Evolutionary conservation across 2,329 filamentous ascomycete genomes (phyloP), one percentile per base, ranked within the genome.

Genomic region (Clonostachys rhizophaga): DNA sequence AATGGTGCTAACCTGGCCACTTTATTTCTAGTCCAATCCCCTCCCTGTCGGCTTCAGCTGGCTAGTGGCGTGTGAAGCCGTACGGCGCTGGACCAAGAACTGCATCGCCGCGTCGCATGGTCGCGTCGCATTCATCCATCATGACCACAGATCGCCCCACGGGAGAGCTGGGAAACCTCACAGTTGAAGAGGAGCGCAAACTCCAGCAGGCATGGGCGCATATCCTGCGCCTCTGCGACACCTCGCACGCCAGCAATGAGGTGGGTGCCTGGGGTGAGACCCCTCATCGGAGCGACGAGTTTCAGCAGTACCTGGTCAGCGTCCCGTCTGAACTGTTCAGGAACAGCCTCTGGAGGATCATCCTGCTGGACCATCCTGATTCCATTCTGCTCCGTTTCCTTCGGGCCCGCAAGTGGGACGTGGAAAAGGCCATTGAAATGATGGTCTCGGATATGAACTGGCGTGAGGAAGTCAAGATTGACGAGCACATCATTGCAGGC

Each of bases 121-220:
- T 30, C 24, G 24, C 24, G 24, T 30, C 8, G 9, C 24, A 30
- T 30, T 30, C 9, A 8, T 9, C 24, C 24, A 30, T 30, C 24
- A 30, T 30, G 24, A 30, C 24, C 24, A 30, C 24, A 9, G 24
- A 30, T 10, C 24, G 24, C 24, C 9, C 24, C 8, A 30, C 24
- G 24, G 24, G 79, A 84, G 55, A 84, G 59, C 11, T 39, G 36
- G 36, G 36, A n/a, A 39, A 39, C 47, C 50, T 61, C 40, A 57
- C 53, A 5, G 8, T 47, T 7, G 49, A 54, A 20, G 54, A 61
- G 43, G 52, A 59, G 49, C 45, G 44, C 34, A 54, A 55, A 42
- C 50, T 61, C 8, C 58, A 55, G 17, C 45, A 58, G 20, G 48
- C 55, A 35, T 61, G 58, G 58, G 50, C 46, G 24, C 50, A 52